Percentiles rank a stretch among this genome's conserved stretches.
Conservation (phyloP, 805 yeast species). For the Saturnispora besseyi region DNA sequence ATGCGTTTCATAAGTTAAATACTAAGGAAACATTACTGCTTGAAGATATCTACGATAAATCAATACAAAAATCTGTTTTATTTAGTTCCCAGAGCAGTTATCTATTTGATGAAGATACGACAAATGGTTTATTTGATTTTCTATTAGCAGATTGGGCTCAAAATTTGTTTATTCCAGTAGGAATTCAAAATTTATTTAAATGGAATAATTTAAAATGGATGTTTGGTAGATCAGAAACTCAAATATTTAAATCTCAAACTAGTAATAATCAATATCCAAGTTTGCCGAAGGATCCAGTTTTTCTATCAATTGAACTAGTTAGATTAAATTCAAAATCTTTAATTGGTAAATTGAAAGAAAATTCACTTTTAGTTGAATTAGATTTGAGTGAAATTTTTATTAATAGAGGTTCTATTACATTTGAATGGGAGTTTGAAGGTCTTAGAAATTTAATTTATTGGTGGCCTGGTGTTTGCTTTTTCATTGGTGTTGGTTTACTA, state of each 20-base stretch:
- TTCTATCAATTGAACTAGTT: not conserved
- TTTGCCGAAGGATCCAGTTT: not conserved
- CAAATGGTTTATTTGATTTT: conserved; percentile 8
- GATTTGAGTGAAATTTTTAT: conserved; percentile 9
- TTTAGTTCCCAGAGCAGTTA: not conserved
- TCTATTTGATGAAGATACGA: not conserved
- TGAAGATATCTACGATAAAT: not conserved
- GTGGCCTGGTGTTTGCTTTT: conserved; percentile 15
- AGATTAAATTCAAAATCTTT: not conserved
- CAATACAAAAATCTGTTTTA: not conserved
- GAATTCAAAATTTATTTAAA: conserved; percentile 7
- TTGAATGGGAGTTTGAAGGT: conserved; percentile 12
- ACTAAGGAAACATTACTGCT: not conserved
- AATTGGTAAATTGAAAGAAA: conserved; percentile 4
- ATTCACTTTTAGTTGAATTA: conserved; percentile 11
- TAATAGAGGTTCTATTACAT: conserved; percentile 6
- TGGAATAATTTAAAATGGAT: conserved; percentile 3
- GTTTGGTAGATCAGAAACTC: conserved; percentile 6
- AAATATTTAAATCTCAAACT: not conserved
- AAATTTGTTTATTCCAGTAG: conserved; percentile 8
- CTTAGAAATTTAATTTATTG: conserved; percentile 14
- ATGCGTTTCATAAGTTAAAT: not conserved
- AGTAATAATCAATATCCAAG: not conserved
- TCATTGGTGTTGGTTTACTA: conserved; percentile 9
- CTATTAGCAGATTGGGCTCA: conserved; percentile 11